phyloP scores from a whole-genome alignment of 78 protist species.

The Tieghemostelium lacteum region DNA sequence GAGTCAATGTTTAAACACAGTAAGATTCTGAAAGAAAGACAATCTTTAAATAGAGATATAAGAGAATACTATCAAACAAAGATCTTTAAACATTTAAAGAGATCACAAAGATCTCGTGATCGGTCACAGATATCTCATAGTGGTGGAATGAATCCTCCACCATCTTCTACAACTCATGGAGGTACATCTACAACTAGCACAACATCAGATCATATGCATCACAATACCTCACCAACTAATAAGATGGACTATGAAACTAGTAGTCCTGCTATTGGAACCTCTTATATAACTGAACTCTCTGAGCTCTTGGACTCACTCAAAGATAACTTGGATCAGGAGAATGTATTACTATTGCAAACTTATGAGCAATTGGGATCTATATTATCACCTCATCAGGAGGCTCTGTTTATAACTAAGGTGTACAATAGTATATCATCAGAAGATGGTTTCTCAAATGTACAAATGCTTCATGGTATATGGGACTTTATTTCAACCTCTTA shows the following conservation, averaged over 20 bases:
- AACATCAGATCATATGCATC: conserved; percentile 2
- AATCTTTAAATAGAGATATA: conserved; percentile 29
- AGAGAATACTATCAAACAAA: conserved; percentile 51
- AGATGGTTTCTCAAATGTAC: conserved; percentile 36
- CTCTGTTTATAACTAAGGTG: conserved; percentile 39
- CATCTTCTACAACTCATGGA: not conserved
- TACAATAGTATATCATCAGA: conserved; percentile 7
- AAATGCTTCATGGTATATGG: conserved; percentile 49
- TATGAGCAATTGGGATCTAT: conserved; percentile 37
- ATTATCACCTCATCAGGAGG: conserved; percentile 55
- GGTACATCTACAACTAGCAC: not conserved
- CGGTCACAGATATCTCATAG: not conserved
- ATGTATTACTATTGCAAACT: conserved; percentile 15
- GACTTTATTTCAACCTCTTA: conserved; percentile 17
- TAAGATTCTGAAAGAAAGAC: conserved; percentile 44
- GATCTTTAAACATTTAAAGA: conserved; percentile 10
- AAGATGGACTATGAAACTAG: not conserved
- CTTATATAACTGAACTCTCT: conserved; percentile 2
- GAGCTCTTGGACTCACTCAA: conserved; percentile 51
- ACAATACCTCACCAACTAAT: not conserved
- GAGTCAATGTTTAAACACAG: conserved; percentile 23
- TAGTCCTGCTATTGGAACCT: conserved; percentile 30
- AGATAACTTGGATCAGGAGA: conserved; percentile 52
- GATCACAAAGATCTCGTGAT: not conserved
- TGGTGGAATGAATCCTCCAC: too few relatives aligned